Conservation (phyloP, 768 basidiomycete species). For the Cystofilobasidium bisporidii region DNA sequence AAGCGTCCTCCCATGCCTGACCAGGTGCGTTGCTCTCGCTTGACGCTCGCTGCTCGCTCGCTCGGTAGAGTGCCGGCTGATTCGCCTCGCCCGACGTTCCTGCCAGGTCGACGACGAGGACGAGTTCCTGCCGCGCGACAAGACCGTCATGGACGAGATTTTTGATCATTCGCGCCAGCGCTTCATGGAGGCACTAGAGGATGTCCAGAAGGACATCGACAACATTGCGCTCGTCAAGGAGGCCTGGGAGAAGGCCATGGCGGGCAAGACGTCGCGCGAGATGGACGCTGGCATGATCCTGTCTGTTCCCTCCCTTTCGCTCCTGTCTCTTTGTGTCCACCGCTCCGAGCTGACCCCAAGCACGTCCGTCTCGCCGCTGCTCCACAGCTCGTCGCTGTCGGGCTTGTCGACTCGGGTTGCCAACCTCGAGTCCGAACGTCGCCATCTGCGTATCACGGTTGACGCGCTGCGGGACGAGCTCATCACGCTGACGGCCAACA, state of each 20-base stretch:
- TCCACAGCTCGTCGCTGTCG: slow-evolving; percentile 21
- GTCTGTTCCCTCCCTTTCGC: not conserved
- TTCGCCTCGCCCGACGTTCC: too few species aligned
- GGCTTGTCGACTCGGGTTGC: slow-evolving; percentile 24
- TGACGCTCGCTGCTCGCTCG: not conserved
- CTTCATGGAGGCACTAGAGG: slow-evolving; percentile 21
- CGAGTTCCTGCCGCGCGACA: not conserved
- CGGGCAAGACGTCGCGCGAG: slow-evolving; percentile 16
- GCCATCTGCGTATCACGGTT: slow-evolving; percentile 17
- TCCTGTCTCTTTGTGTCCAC: too few species aligned
- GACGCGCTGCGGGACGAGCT: slow-evolving; percentile 25
- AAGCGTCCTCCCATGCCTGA: not conserved
- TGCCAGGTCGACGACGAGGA: slow-evolving; percentile 3
- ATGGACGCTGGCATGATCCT: slow-evolving; percentile 23
- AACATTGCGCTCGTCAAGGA: slow-evolving; percentile 16
- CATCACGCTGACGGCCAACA: slow-evolving; percentile 17
- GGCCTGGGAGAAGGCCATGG: slow-evolving; percentile 14
- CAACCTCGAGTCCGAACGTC: slow-evolving; percentile 26
- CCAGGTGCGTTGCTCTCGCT: not conserved
- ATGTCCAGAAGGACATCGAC: slow-evolving; percentile 20
- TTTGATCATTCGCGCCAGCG: slow-evolving; percentile 23
- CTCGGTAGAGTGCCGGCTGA: not conserved
- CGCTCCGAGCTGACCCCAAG: too few species aligned
- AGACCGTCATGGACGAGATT: slow-evolving; percentile 25
- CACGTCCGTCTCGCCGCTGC: too few species aligned